Conservation (phyloP, 176 grass and related monocot species). For the Olyra latifolia region DNA sequence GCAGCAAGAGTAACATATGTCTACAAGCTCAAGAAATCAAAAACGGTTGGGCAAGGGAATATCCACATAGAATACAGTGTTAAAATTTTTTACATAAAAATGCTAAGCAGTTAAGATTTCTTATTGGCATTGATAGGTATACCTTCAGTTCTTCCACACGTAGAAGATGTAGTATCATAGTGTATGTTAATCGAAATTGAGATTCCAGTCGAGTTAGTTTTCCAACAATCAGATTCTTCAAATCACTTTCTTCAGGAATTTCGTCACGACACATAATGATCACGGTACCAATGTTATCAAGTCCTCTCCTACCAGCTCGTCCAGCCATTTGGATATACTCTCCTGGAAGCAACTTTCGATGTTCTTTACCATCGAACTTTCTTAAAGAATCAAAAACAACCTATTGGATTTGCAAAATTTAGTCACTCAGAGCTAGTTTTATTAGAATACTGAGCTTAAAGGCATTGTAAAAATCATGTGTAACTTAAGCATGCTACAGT, state of each 20-base stretch:
- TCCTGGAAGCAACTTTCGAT: slow-evolving; percentile 81
- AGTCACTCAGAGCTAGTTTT: slow-evolving; percentile 19
- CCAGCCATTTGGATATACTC: slow-evolving; percentile 99
- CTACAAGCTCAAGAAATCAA: not conserved
- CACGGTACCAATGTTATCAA: slow-evolving; percentile 95
- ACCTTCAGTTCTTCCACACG: slow-evolving; percentile 98
- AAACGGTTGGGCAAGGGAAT: not conserved
- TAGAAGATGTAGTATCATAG: slow-evolving; percentile 97
- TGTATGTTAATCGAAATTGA: slow-evolving; percentile 93
- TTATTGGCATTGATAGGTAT: not conserved
- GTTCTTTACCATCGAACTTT: slow-evolving; percentile 97
- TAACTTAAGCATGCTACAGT: slow-evolving; percentile 21
- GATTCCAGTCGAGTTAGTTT: slow-evolving; percentile 87
- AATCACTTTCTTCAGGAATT: slow-evolving; percentile 93
- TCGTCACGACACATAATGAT: slow-evolving; percentile 96
- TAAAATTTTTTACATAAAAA: not conserved
- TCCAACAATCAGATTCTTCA: slow-evolving; percentile 94
- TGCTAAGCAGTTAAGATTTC: slow-evolving; percentile 13
- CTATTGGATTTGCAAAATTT: slow-evolving; percentile 52
- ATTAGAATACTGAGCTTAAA: slow-evolving; percentile 28
- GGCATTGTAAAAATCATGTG: not conserved
- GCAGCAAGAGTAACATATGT: slow-evolving; percentile 6
- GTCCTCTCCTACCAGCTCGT: slow-evolving; percentile 91
- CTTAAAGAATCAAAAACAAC: slow-evolving; percentile 94
- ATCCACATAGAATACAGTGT: slow-evolving; percentile 14